Percentiles rank a stretch among this genome's conserved stretches.
Conservation (phyloP, 2,329 filamentous ascomycete genomes). For the Emmonsia crescens region DNA sequence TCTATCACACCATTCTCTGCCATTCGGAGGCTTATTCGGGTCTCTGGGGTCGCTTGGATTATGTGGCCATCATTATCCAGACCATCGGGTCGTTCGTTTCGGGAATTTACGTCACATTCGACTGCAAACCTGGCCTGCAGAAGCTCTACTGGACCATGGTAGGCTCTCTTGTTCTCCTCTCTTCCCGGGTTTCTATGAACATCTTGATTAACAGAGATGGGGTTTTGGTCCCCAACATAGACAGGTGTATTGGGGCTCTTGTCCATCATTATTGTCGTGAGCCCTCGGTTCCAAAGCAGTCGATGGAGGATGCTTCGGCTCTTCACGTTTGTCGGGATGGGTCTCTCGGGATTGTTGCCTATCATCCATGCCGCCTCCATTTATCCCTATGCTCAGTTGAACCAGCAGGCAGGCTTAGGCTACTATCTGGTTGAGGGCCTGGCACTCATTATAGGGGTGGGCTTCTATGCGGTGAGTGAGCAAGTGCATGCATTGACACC, state of each 20-base stretch:
- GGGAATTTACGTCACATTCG: conserved; percentile 24
- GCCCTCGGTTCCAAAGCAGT: conserved; percentile 21
- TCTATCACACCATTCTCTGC: conserved; percentile 20
- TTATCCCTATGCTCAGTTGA: conserved; percentile 16
- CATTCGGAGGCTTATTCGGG: conserved; percentile 18
- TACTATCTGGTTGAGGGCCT: conserved; percentile 20
- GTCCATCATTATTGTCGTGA: conserved; percentile 23
- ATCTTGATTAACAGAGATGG: background rate
- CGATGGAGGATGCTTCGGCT: conserved; percentile 16
- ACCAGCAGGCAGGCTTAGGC: conserved; percentile 16
- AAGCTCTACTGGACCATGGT: conserved; percentile 24
- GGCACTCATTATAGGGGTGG: conserved; percentile 15
- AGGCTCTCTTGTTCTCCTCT: conserved; percentile 14
- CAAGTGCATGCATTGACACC: background rate
- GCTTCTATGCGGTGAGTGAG: conserved; percentile 17
- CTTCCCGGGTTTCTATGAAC: conserved; percentile 13
- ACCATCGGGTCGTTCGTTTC: conserved; percentile 23
- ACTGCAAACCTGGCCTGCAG: conserved; percentile 18
- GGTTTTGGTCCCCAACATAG: no score
- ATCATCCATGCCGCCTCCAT: conserved; percentile 17
- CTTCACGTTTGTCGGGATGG: conserved; percentile 15
- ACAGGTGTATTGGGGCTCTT: conserved; percentile 29
- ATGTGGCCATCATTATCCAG: conserved; percentile 20
- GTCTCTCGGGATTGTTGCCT: conserved; percentile 16
- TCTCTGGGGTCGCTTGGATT: conserved; percentile 18